Conservation (phyloP, 2,329 filamentous ascomycete genomes). For the Ophiostoma ips region DNA sequence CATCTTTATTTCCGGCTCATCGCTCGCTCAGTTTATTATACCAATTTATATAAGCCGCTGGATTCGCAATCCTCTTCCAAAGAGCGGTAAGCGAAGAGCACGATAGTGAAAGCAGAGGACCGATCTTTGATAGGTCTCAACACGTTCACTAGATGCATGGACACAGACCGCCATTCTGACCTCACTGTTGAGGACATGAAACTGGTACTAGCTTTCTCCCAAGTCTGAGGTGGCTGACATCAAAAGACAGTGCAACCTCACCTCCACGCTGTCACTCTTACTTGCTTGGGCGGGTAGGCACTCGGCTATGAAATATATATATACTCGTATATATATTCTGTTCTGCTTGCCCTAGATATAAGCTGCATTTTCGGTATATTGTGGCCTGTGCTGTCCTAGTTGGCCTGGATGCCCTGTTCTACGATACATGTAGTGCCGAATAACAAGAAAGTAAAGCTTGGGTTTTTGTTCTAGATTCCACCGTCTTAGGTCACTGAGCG, state of each 20-base stretch:
- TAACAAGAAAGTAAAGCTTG: too few relatives aligned
- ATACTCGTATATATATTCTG: too few relatives aligned
- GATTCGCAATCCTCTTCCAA: too few relatives aligned
- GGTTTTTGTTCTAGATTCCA: background rate
- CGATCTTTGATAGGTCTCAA: background rate
- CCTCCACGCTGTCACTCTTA: conserved; percentile 2
- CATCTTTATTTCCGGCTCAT: too few relatives aligned
- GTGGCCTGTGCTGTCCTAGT: too few relatives aligned
- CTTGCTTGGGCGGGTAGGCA: background rate
- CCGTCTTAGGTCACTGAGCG: background rate
- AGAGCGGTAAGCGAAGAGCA: background rate
- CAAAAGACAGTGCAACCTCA: conserved; percentile 1
- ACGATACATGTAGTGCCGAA: too few relatives aligned
- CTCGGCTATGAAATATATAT: background rate
- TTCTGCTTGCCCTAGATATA: too few relatives aligned
- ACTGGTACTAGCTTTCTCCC: background rate
- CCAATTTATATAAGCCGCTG: too few relatives aligned
- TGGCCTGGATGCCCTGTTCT: too few relatives aligned
- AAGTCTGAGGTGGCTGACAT: conserved; percentile 1
- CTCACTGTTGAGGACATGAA: background rate
- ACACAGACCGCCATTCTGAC: background rate
- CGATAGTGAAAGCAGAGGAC: background rate
- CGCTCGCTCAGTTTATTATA: background rate
- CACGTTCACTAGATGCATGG: background rate
- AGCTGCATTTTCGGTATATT: too few relatives aligned